Evolutionary conservation across 331 rosid genomes (phyloP).

Genomic region (Rhamnella rubrinervis): DNA sequence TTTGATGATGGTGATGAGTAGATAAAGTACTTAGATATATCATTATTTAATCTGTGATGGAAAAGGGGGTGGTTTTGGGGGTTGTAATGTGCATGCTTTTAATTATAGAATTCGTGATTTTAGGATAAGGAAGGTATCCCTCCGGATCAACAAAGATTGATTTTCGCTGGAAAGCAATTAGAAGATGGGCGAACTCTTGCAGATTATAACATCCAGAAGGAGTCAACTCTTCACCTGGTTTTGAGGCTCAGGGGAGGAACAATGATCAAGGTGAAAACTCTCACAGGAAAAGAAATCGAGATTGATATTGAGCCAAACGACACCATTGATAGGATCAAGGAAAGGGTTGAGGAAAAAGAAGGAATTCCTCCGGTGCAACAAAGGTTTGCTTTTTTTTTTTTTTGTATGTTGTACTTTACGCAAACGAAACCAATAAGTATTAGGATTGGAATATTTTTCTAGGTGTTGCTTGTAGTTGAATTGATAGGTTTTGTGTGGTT

Average conservation of each 20-base stretch:
- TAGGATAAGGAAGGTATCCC: slow-evolving; percentile 99
- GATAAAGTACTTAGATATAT: no score
- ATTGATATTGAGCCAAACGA: slow-evolving; percentile 94
- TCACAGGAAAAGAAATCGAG: slow-evolving; percentile 96
- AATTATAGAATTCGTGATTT: slow-evolving; percentile 15
- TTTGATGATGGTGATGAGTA: no score
- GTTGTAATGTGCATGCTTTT: not conserved
- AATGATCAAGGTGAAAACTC: slow-evolving; percentile 96
- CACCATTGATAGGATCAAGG: slow-evolving; percentile 92
- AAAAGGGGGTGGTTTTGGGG: not conserved
- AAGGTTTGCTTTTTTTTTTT: slow-evolving; percentile 41
- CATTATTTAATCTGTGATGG: not conserved
- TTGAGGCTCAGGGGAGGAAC: slow-evolving; percentile 98
- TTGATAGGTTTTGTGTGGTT: not conserved
- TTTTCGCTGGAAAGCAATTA: slow-evolving; percentile 95
- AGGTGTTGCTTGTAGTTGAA: not conserved
- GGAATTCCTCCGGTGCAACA: slow-evolving; percentile 99
- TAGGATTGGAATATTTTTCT: no score
- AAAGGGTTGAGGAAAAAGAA: slow-evolving; percentile 94
- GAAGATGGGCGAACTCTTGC: slow-evolving; percentile 98
- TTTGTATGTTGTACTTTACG: not conserved
- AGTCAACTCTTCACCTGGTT: slow-evolving; percentile 86
- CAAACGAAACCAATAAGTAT: not conserved
- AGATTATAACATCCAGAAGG: slow-evolving; percentile 92
- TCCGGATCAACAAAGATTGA: slow-evolving; percentile 93